Conservation (phyloP, 2,329 filamentous ascomycete genomes). For the Aspergillus jensenii region DNA sequence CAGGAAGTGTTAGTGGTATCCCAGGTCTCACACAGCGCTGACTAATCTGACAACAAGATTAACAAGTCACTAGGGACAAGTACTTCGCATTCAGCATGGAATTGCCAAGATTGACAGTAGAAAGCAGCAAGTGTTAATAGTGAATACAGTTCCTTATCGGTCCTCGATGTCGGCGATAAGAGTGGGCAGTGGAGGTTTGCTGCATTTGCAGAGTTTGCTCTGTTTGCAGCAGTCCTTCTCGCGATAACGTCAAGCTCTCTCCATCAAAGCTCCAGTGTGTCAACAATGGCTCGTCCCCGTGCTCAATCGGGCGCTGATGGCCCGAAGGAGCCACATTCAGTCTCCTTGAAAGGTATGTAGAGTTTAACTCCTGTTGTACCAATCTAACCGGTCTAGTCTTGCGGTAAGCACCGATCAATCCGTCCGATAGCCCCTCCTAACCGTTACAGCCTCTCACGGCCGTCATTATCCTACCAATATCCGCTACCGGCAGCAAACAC, state of each 20-base stretch:
- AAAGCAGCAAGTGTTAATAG: no score
- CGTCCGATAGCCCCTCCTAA: slow-evolving; percentile 15
- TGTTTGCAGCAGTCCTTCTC: slow-evolving; percentile 14
- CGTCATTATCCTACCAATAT: slow-evolving; percentile 47
- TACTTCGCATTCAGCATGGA: neutral
- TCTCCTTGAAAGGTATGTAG: slow-evolving; percentile 67
- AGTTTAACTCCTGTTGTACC: neutral
- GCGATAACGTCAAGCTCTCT: slow-evolving; percentile 11
- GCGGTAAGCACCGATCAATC: slow-evolving; percentile 32
- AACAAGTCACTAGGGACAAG: neutral
- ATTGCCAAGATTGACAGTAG: neutral
- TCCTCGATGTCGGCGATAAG: neutral
- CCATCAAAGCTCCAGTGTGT: neutral
- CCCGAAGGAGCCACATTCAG: slow-evolving; percentile 71
- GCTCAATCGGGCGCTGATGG: slow-evolving; percentile 44
- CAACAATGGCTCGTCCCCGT: slow-evolving; percentile 43
- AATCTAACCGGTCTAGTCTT: slow-evolving; percentile 33
- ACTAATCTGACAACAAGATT: neutral
- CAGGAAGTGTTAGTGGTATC: neutral
- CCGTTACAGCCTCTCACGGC: slow-evolving; percentile 70
- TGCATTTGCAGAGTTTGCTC: slow-evolving; percentile 26
- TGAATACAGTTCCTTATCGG: neutral
- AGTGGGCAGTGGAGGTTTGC: slow-evolving; percentile 25
- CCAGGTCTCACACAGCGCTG: neutral
- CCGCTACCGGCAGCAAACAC: slow-evolving; percentile 47